These are phyloP conservation scores for Neocallimastix lanati DNA, from an alignment of 192 early-diverging fungal species.

Conservation along the genomic window DNA sequence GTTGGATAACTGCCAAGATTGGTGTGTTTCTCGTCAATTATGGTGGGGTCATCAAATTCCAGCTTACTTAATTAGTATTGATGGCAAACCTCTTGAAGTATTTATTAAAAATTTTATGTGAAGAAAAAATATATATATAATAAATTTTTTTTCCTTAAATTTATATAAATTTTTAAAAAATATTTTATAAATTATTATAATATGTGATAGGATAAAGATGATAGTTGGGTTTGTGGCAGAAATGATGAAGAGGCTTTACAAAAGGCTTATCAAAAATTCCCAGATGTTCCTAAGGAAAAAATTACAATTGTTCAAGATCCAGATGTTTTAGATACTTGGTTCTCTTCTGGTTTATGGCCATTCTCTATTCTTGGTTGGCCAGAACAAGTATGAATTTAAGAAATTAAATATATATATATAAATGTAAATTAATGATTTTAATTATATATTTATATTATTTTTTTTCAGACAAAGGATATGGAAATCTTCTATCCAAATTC, in stretches of 20 bases:
- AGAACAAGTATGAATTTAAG: constrained; percentile 26
- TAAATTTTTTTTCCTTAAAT: not conserved
- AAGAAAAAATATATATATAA: constrained; percentile 15
- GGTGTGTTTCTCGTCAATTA: constrained; percentile 83
- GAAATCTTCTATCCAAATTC: constrained; percentile 75
- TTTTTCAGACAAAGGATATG: constrained; percentile 50
- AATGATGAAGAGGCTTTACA: constrained; percentile 51
- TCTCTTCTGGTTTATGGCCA: constrained; percentile 96
- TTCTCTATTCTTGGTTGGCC: constrained; percentile 98
- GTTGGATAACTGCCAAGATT: constrained; percentile 90
- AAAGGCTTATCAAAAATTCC: constrained; percentile 62
- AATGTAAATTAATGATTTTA: too few species aligned
- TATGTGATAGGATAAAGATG: constrained; percentile 24
- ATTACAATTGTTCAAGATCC: constrained; percentile 85
- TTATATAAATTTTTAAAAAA: too few species aligned
- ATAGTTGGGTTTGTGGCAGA: constrained; percentile 77
- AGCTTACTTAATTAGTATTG: constrained; percentile 79
- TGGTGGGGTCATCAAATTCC: constrained; percentile 99
- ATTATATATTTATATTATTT: not conserved
- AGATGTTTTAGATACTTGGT: constrained; percentile 98
- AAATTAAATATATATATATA: too few species aligned
- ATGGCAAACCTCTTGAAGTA: constrained; percentile 29
- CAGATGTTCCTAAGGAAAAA: constrained; percentile 30
- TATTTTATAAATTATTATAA: not conserved
- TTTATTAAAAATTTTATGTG: too few species aligned